Conservation (phyloP, 441 rosid genomes). For the Gossypium schwendimanii region DNA sequence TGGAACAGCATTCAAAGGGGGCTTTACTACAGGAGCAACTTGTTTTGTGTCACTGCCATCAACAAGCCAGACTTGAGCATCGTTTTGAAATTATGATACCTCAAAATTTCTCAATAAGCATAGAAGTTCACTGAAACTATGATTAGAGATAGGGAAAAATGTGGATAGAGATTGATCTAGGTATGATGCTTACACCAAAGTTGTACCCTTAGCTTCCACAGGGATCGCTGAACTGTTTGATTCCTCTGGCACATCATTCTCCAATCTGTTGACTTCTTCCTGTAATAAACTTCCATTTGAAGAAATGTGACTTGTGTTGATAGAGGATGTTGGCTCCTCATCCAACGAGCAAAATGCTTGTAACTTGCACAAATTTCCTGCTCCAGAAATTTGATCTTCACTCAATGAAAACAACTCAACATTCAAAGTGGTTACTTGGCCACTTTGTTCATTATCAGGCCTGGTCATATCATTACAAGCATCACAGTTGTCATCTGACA, state of each 20-base stretch:
- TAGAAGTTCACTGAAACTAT: neutral
- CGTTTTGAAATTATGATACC: neutral
- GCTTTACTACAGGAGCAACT: slow-evolving; percentile 38
- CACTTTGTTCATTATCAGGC: slow-evolving; percentile 15
- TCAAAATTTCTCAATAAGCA: neutral
- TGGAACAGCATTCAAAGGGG: slow-evolving; percentile 58
- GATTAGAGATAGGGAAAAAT: slow-evolving; percentile 2
- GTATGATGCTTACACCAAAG: slow-evolving; percentile 35
- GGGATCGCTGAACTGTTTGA: slow-evolving; percentile 13
- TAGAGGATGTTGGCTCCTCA: slow-evolving; percentile 20
- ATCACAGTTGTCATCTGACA: slow-evolving; percentile 19
- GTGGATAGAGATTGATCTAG: slow-evolving; percentile 5
- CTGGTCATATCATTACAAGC: slow-evolving; percentile 9
- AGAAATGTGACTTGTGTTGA: slow-evolving; percentile 14
- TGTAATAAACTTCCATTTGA: slow-evolving; percentile 25
- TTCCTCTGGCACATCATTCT: slow-evolving; percentile 15
- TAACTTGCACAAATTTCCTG: slow-evolving; percentile 16
- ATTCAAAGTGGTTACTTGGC: slow-evolving; percentile 26
- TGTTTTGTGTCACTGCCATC: slow-evolving; percentile 40
- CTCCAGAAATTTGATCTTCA: slow-evolving; percentile 20
- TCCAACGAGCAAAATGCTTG: slow-evolving; percentile 14
- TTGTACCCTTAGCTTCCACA: slow-evolving; percentile 2
- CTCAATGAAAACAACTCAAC: slow-evolving; percentile 17
- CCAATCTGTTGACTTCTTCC: slow-evolving; percentile 11
- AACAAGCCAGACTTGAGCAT: slow-evolving; percentile 9